Conservation (phyloP, 495 filamentous ascomycete species). For the Penicillium robsamsonii region DNA sequence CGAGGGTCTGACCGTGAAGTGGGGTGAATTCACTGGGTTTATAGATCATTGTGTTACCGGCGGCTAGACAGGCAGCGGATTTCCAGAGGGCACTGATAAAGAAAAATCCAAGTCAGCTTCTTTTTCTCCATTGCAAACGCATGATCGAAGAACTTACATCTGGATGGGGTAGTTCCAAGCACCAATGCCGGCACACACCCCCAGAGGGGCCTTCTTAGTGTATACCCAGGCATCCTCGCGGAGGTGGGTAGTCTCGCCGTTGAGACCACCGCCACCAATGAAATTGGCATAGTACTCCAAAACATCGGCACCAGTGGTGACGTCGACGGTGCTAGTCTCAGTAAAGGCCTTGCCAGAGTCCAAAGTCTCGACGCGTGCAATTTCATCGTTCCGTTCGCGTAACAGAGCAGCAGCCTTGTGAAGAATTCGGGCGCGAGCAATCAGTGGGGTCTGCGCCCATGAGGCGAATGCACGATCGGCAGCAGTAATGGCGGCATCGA, state of each 20-base stretch:
- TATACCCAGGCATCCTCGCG: slow-evolving; percentile 72
- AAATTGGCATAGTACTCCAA: slow-evolving; percentile 75
- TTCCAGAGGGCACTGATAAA: slow-evolving; percentile 72
- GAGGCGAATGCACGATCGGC: slow-evolving; percentile 60
- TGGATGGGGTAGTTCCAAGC: slow-evolving; percentile 88
- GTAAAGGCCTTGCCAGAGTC: slow-evolving; percentile 75
- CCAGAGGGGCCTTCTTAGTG: slow-evolving; percentile 69
- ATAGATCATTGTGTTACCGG: slow-evolving; percentile 85
- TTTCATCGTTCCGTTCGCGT: slow-evolving; percentile 65
- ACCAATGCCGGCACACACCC: slow-evolving; percentile 76
- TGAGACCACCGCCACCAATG: slow-evolving; percentile 65
- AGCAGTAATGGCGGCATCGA: slow-evolving; percentile 63
- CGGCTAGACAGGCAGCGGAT: slow-evolving; percentile 75
- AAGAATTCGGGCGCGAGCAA: slow-evolving; percentile 67
- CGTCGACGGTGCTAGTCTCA: slow-evolving; percentile 73
- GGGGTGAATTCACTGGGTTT: slow-evolving; percentile 82
- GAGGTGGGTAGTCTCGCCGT: slow-evolving; percentile 65
- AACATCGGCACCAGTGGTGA: slow-evolving; percentile 72
- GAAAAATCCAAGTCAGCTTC: neutral
- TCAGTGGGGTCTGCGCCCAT: slow-evolving; percentile 64
- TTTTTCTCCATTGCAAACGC: neutral
- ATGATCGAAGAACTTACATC: slow-evolving; percentile 48
- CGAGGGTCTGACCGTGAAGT: slow-evolving; percentile 65
- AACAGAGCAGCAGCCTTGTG: slow-evolving; percentile 65
- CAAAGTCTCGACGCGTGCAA: slow-evolving; percentile 65